Base-by-base conservation (phyloP, 2,329 filamentous ascomycete genomes). In the Calonectria ilicicola region DNA sequence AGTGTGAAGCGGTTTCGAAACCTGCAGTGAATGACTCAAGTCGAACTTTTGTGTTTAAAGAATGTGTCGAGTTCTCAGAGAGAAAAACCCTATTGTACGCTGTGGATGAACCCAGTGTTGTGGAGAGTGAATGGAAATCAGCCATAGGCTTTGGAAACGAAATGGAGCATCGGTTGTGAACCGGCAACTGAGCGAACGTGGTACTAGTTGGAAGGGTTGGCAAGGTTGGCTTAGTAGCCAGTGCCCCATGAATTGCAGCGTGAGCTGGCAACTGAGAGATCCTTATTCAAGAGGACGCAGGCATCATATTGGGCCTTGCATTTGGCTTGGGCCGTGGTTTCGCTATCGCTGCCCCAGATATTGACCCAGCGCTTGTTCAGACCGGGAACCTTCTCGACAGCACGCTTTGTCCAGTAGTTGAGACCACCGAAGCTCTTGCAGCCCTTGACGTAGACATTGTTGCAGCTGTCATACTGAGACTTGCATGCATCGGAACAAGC, bases 401-500 rank as follows among this genome's bases (percentile, higher is more conserved):
- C 75, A 42, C 80, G 81, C 72, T 77, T 77, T 65, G 76, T 73
- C 70, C 78, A 79, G 53, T 75, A 75, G 72, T 74, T 75, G 71
- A 80, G 77, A 62, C 76, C 76, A 70, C 79, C 77, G 27, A 81
- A 74, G 53, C 75, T 75, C 77, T 83, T 83, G 83, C 89, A 90
- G 49, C 86, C 85, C 81, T 88, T 79, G 69, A 86, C 87, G 76
- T 91, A 91, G 46, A 86, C 85, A 47, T 79, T 80, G 27, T 84
- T 76, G 79, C 89, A 91, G 67, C 86, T 81, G 42, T 86, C 78
- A 80, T 86, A 89, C 83, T 91, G 89, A 65, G 83, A 82, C 81
- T 87, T 84, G 84, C 89, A 91, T 35, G 89, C 88, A 74, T 89
- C 87, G 65, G 82, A 77, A 79, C 89, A 91, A 64, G 86, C 89